Conservation (phyloP, 2,329 filamentous ascomycete genomes). For the Ceratocystis ficicola region DNA sequence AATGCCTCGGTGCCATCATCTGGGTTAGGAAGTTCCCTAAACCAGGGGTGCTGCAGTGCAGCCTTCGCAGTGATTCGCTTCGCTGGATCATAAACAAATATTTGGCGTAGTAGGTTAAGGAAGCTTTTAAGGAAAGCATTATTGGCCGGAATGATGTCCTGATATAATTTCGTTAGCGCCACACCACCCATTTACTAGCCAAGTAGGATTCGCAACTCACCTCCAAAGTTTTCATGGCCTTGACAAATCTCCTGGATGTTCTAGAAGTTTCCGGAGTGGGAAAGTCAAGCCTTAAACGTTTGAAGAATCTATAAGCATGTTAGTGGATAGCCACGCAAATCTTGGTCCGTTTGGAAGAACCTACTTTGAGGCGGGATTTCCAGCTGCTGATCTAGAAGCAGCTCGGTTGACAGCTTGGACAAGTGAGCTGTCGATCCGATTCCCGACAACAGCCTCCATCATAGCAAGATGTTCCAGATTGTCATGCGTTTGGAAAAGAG, state of each 20-base stretch:
- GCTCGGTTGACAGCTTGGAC: slow-evolving; percentile 47
- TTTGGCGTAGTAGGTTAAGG: slow-evolving; percentile 51
- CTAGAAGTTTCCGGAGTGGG: slow-evolving; percentile 51
- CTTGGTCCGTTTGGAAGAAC: slow-evolving; percentile 25
- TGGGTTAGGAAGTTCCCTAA: slow-evolving; percentile 49
- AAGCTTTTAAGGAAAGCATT: slow-evolving; percentile 50
- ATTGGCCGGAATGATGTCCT: slow-evolving; percentile 54
- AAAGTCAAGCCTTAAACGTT: slow-evolving; percentile 52
- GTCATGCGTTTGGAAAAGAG: slow-evolving; percentile 60
- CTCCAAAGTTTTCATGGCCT: slow-evolving; percentile 56
- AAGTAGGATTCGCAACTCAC: slow-evolving; percentile 34
- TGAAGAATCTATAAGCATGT: slow-evolving; percentile 46
- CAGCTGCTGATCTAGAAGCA: slow-evolving; percentile 40
- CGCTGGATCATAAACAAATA: slow-evolving; percentile 55
- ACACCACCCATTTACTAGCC: neutral
- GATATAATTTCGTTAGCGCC: slow-evolving; percentile 23
- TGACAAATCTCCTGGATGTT: slow-evolving; percentile 54
- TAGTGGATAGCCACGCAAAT: neutral
- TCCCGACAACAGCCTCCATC: slow-evolving; percentile 58
- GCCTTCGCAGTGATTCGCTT: slow-evolving; percentile 55
- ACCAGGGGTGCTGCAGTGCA: slow-evolving; percentile 56
- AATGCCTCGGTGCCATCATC: slow-evolving; percentile 58
- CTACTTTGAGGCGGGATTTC: slow-evolving; percentile 54
- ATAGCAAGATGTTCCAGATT: slow-evolving; percentile 63
- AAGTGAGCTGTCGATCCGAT: slow-evolving; percentile 46